Base-by-base conservation (phyloP, 768 basidiomycete genomes). In the Pleurotus cornucopiae region DNA sequence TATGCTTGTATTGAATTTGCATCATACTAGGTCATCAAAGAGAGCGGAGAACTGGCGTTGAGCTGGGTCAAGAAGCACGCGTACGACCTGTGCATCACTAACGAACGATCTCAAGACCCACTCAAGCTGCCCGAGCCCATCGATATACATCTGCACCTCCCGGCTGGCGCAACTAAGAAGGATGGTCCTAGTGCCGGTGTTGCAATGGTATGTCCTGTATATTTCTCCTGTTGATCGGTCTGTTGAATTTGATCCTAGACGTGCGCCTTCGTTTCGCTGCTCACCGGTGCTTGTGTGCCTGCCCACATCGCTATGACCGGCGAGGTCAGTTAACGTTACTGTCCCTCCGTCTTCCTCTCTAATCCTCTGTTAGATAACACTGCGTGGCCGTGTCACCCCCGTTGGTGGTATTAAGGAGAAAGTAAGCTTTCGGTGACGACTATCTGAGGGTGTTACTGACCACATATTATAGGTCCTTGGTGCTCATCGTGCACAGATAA, bases 391-490 rank as follows among this genome's bases (percentile, higher is more conserved):
- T 6, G 86, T 93, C 37, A 89, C 86, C 0, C 83, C 92, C 4
- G 89, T 96, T 1, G 93, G 93, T 3, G 93, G 93, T 0, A 90
- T 96, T 70, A 93, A 94, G 66, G 94, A 94, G 76, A 92, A 92
- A 66, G 83, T 66, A 23, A 43, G 21, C 6, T 14, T 5, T 44
- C 13, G 23, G n/a, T 44, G 11, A 34, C 30, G 30, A 34, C 9
- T 34, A 34, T 9, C 30, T 34, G 30, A 34, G 30, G 9, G 4
- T 4, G 9, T 9, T 34, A 3, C 30, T 34, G 30, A 34, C 9
- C 30, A 34, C 30, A 34, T 34, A 34, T 34, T 11, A 34, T 23
- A 81, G 72, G 79, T 95, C 1, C 80, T 96, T 14, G 93, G 92
- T 14, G 94, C 94, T 0, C 92, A 95, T 67, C 84, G 94, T 5